Base-by-base conservation (phyloP, 2,329 filamentous ascomycete species). In the Fusarium avenaceum region DNA sequence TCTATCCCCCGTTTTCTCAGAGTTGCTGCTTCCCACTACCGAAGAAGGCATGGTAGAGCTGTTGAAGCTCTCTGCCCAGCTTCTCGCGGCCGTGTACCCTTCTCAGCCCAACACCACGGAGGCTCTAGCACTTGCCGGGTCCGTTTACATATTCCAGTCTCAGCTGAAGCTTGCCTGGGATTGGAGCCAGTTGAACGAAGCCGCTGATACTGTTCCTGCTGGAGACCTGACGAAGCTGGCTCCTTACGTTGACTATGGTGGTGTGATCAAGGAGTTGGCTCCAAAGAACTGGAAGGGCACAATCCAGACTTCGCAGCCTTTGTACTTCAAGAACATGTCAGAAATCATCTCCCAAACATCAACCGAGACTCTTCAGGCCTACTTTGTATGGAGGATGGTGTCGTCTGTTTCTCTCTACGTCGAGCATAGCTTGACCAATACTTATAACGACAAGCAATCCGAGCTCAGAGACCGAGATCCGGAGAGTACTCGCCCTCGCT, bases 361-460 rank as follows among this genome's bases (percentile, higher is more conserved):
- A 0, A 80, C 82, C 49, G 85, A 89, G 42, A 83, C 86, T 0
- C 73, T 92, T 4, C 84, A 88, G 63, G 80, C 83, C n/a, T 92
- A 89, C 72, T 82, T 92, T 62, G 76, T 87, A 24, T 91, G 89
- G 89, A 89, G 90, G 69, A 77, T 86, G 15, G 84, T 92, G 14
- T 81, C 87, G 48, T 75, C 79, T 3, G 87, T 87, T 71, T 80
- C 83, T 22, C 72, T 76, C 3, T 83, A 80, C 26, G 81, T 92
- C 28, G 86, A 92, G 57, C 84, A 87, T 15, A 83, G 87, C 19
- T 85, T 86, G 45, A 75, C 91, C 15, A 83, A 86, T 67, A 87
- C 90, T 3, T 86, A 89, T 56, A 82, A 77, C 17, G 81, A 84
- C 35, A 91, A 92, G 67, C 78, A 79, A 35, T 91, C 90, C 69